These are phyloP conservation scores for Phytophthora podocarpi DNA, from an alignment of 352 stramenopile species.

Conservation along the genomic window DNA sequence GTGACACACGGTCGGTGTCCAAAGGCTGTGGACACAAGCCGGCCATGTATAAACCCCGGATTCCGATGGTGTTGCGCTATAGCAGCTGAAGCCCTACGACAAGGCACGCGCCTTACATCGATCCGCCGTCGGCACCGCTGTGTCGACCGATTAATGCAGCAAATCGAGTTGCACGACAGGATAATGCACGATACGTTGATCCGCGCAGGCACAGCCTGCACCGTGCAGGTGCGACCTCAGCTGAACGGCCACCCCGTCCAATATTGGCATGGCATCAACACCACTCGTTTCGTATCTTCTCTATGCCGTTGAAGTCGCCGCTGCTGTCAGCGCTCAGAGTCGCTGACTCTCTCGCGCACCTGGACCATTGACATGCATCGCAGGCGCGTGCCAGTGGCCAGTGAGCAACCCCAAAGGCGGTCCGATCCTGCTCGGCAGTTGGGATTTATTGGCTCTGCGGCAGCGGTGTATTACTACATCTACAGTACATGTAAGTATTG, in stretches of 20 bases:
- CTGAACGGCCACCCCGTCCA: too few relatives aligned
- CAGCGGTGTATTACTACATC: too few relatives aligned
- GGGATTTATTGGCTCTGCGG: slow-evolving; percentile 3
- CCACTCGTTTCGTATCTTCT: slow-evolving; percentile 27
- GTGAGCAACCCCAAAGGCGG: slow-evolving; percentile 2
- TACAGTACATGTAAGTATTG: too few relatives aligned
- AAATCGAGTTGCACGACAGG: slow-evolving; percentile 17
- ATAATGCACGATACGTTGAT: background rate
- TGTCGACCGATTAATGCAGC: slow-evolving; percentile 21
- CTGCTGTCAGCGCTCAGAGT: slow-evolving; percentile 2
- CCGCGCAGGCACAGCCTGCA: too few relatives aligned
- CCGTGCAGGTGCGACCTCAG: too few relatives aligned
- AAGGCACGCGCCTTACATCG: slow-evolving; percentile 16
- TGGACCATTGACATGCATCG: slow-evolving; percentile 10
- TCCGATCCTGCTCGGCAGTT: slow-evolving; percentile 1
- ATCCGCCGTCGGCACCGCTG: background rate
- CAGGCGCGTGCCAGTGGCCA: slow-evolving; percentile 16
- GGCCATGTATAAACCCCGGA: background rate
- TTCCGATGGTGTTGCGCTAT: slow-evolving; percentile 10
- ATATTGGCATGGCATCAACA: slow-evolving; percentile 2
- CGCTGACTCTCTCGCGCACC: background rate
- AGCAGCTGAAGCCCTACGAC: background rate
- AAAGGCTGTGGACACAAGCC: slow-evolving; percentile 3
- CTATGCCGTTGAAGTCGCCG: background rate
- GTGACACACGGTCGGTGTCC: slow-evolving; percentile 1